Base-by-base conservation (phyloP, 257 asterid species). In the Petunia axillaris region DNA sequence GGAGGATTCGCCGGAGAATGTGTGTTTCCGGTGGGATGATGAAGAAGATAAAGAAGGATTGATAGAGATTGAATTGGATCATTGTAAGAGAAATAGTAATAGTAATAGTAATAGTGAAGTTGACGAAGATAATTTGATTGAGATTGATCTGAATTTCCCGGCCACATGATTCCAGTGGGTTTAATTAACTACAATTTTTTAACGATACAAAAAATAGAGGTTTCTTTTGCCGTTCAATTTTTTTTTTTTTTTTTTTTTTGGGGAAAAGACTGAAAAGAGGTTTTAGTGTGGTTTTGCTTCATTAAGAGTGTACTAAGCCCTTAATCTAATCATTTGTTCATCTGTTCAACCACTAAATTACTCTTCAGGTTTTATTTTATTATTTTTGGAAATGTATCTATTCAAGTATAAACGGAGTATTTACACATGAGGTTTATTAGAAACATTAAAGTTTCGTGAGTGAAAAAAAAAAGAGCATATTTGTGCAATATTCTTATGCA, bases 91-190 rank as follows among this genome's bases (percentile, higher is more conserved):
- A 35, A 38, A 38, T 46, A 25, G 25, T 25, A 25, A 25, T 25
- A 25, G 87, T 88, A 84, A 67, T 79, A 54, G 65, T 16, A 38
- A 38, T 46, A 64, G 79, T 76, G 94, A 90, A 80, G 84, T 76
- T 4, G 98, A 91, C 4, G 99, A 93, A 70, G 99, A 95, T 25
- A 93, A 93, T 81, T 59, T 94, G 84, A 94, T 94, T 8, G 98
- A 94, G 85, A 93, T 94, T 52, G 96, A 94, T 81, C 87, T 93
- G 82, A 81, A 15, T 5, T 66, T 54, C 9, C 54, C 87, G 85
- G 80, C 79, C 6, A 50, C 43, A 11, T 71, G 2, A 71, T 6
- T 35, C 40, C 36, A 59, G 6, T 36, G 37, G 38, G 73, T 66
- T 66, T 71, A 71, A 71, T 71, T 71, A 71, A 71, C 77, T 71